Percentiles rank a stretch among this genome's conserved stretches.
These are phyloP conservation scores for Nematodospora valgi DNA, from an alignment of 805 yeast species.

Conservation along the genomic window DNA sequence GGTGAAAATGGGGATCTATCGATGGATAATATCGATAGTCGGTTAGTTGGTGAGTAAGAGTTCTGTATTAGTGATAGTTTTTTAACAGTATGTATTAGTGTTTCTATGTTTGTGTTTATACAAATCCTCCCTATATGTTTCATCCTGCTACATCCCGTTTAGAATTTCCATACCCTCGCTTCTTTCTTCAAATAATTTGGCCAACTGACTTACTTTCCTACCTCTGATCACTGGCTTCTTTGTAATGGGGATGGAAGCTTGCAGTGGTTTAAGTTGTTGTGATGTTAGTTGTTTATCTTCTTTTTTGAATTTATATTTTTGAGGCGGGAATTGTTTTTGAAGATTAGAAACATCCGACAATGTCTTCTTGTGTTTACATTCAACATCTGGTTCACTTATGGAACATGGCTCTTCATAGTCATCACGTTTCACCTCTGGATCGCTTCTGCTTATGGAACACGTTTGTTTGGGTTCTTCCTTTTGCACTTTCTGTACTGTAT, in stretches of 20 bases:
- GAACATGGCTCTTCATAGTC: not conserved
- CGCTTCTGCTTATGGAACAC: not conserved
- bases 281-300: not conserved
- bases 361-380: not conserved
- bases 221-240: constrained; percentile 48
- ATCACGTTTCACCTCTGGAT: not conserved
- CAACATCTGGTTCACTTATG: not conserved
- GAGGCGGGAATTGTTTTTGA: constrained; percentile 36
- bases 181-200: constrained; percentile 62
- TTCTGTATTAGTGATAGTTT: not conserved
- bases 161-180: constrained; percentile 37
- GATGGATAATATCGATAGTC: constrained; percentile 43
- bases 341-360: constrained; percentile 20
- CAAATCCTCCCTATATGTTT: not conserved
- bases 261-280: not conserved
- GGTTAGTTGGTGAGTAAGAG: constrained; percentile 40
- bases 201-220: constrained; percentile 59
- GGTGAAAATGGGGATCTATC: constrained; percentile 30
- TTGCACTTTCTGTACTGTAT: not conserved
- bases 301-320: constrained; percentile 27
- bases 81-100: constrained; percentile 1
- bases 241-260: not conserved
- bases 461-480: not conserved
- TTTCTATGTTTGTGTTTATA: not conserved
- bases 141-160: constrained; percentile 17